A percentile compares a stretch with the other conserved stretches of the same genome.
phyloP scores from a whole-genome alignment of 805 yeast species.

The Nakazawaea sp. region DNA sequence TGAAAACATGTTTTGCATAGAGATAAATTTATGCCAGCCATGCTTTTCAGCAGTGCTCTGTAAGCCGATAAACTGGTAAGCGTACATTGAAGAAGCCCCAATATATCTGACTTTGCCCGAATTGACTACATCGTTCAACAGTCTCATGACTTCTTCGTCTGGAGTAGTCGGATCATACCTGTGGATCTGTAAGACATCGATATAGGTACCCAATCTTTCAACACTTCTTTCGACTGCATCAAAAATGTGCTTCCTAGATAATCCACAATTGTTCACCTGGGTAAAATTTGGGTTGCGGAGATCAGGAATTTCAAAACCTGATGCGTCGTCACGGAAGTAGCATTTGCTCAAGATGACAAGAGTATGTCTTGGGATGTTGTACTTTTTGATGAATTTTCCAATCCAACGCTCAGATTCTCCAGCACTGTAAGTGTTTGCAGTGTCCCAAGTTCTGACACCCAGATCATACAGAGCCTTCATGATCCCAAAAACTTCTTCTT shows the following conservation, averaged over 20 bases:
- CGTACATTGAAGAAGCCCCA: conserved; percentile 57
- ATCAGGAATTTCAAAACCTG: not conserved
- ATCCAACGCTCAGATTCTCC: conserved; percentile 20
- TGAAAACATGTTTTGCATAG: conserved; percentile 52
- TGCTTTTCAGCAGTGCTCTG: conserved; percentile 49
- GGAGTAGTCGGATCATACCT: conserved; percentile 41
- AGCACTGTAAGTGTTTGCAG: conserved; percentile 28
- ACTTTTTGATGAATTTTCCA: conserved; percentile 21
- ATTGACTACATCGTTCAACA: conserved; percentile 43
- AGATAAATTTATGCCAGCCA: conserved; percentile 49
- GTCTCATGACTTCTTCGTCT: conserved; percentile 46
- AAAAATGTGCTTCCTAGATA: conserved; percentile 38
- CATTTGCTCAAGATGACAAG: conserved; percentile 22
- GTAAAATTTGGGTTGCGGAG: too few species aligned
- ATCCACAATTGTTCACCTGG: conserved; percentile 28
- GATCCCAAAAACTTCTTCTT: conserved; percentile 33
- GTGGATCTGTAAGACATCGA: conserved; percentile 52
- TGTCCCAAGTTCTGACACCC: conserved; percentile 38
- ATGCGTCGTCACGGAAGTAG: conserved; percentile 11
- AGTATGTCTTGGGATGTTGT: conserved; percentile 19
- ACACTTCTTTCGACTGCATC: conserved; percentile 33
- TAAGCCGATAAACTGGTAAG: conserved; percentile 42
- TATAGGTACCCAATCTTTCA: conserved; percentile 40
- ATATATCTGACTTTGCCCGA: conserved; percentile 43
- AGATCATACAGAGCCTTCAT: conserved; percentile 36